These are phyloP conservation scores for Russula sp. DNA, from an alignment of 768 basidiomycete genomes.

Conservation along the genomic window DNA sequence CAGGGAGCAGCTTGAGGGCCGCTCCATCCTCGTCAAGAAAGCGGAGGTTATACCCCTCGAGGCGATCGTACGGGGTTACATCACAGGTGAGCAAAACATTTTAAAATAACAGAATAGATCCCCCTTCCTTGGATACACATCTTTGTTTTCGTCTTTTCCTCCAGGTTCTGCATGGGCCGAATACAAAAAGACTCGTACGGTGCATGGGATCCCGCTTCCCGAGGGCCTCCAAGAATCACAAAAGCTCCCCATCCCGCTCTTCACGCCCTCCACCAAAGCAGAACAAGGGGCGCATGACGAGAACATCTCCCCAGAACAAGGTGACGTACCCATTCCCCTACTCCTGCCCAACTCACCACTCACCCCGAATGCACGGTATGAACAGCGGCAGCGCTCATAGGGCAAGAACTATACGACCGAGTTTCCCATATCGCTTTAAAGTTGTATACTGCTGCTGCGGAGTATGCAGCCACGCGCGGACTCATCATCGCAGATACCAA, in stretches of 20 bases:
- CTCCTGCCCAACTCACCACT: not conserved
- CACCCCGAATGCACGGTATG: not conserved
- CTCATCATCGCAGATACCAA: slow-evolving; percentile 98
- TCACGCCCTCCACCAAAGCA: slow-evolving; percentile 97
- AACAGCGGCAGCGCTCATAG: slow-evolving; percentile 63
- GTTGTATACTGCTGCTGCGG: slow-evolving; percentile 72
- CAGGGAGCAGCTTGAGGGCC: slow-evolving; percentile 71
- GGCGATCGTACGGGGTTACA: slow-evolving; percentile 93
- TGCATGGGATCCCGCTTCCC: slow-evolving; percentile 80
- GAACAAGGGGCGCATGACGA: slow-evolving; percentile 93
- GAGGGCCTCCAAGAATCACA: slow-evolving; percentile 80
- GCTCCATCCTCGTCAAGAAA: slow-evolving; percentile 88
- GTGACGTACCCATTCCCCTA: slow-evolving; percentile 41
- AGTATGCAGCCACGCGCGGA: slow-evolving; percentile 67
- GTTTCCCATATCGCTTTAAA: slow-evolving; percentile 60
- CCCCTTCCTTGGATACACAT: not conserved
- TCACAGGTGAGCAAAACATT: slow-evolving; percentile 69
- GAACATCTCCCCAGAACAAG: slow-evolving; percentile 96
- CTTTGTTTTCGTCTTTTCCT: not conserved
- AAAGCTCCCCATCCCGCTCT: slow-evolving; percentile 75
- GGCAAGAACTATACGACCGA: slow-evolving; percentile 56
- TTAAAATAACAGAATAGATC: not conserved
- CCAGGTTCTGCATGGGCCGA: slow-evolving; percentile 95
- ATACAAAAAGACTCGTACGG: slow-evolving; percentile 82
- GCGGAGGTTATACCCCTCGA: slow-evolving; percentile 89